Base-by-base conservation (phyloP, 495 filamentous ascomycete genomes). In the Xylaria bambusicola region DNA sequence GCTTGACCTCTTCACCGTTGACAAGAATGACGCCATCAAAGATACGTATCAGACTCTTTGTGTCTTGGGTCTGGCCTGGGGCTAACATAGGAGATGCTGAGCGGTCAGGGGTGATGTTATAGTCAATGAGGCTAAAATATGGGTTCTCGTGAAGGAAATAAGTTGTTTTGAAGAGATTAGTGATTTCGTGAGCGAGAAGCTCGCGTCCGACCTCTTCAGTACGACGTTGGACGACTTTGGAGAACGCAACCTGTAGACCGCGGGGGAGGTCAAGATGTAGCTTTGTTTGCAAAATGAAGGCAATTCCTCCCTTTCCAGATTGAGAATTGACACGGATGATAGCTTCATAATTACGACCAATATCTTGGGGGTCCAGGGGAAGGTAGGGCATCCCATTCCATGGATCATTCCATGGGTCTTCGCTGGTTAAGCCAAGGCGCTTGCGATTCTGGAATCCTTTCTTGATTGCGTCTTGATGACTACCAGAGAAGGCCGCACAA, bases 391-490 rank as follows among this genome's bases (percentile, higher is more conserved):
- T 33, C 29, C 29, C 29, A 10, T 33, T 10, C 10, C 29, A 33
- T 33, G 29, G 10, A 5, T 33, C 10, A 5, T 10, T 10, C 10
- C 29, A 33, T 33, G 5, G 29, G 5, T 5, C 93, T 75, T 97
- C 93, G 81, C 97, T 97, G 27, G 88, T 97, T 10, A 93, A 86
- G 23, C 94, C 94, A 54, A 98, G 97, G 75, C 97, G 29, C 93
- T 64, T 89, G 81, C 2, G 93, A 93, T 67, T 97, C 93, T 46
- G 98, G 82, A 98, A 97, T 12, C 94, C 93, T 78, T 98, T 98
- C 78, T 96, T 96, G 77, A 98, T 97, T 36, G 94, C 94, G 66
- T 98, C 29, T 33, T 33, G 29, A 33, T 33, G 29, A 10, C 29
- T 10, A 33, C 29, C 94, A 97, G 93, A 26, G 89, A 92, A 96